Evolutionary conservation across 768 basidiomycete species (phyloP).

Genomic region (Hortiboletus flavorubellus): DNA sequence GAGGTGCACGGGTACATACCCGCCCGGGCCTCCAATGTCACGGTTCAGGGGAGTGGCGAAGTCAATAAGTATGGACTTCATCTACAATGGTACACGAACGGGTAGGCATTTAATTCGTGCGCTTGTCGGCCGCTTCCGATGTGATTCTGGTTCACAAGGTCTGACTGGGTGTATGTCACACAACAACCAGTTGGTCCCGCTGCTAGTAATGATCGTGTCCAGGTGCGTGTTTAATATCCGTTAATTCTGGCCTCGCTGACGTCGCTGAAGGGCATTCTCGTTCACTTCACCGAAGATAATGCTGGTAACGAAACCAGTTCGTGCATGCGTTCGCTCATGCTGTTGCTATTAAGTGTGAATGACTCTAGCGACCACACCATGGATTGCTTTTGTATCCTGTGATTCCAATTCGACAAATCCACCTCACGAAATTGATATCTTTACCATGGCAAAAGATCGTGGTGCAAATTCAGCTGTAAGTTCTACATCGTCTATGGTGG

Average conservation of each 20-base stretch:
- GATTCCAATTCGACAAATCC: constrained; percentile 71
- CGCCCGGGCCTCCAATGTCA: constrained; percentile 67
- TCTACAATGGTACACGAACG: constrained; percentile 59
- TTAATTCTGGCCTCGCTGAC: constrained; percentile 1
- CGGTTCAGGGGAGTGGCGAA: constrained; percentile 46
- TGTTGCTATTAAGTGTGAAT: constrained; percentile 11
- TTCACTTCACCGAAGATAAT: constrained; percentile 74
- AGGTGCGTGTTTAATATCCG: constrained; percentile 38
- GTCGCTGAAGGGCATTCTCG: constrained; percentile 61
- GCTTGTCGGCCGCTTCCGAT: constrained; percentile 8
- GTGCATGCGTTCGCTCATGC: constrained; percentile 36
- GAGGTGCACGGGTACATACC: constrained; percentile 57
- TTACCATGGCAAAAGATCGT: constrained; percentile 72
- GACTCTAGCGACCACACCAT: constrained; percentile 66
- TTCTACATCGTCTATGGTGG: constrained; percentile 3
- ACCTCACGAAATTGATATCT: constrained; percentile 64
- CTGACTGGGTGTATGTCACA: constrained; percentile 52
- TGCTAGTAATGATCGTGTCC: constrained; percentile 45
- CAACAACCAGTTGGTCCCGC: constrained; percentile 55
- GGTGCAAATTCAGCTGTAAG: constrained; percentile 80
- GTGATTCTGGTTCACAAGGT: constrained; percentile 31
- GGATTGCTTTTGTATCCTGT: constrained; percentile 88
- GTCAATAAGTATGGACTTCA: constrained; percentile 50
- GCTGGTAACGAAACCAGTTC: constrained; percentile 45
- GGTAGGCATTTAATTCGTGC: constrained; percentile 28